Percentiles rank a stretch among this genome's conserved stretches.
Conservation (phyloP, 257 asterid genomes). For the Salvia hispanica region DNA sequence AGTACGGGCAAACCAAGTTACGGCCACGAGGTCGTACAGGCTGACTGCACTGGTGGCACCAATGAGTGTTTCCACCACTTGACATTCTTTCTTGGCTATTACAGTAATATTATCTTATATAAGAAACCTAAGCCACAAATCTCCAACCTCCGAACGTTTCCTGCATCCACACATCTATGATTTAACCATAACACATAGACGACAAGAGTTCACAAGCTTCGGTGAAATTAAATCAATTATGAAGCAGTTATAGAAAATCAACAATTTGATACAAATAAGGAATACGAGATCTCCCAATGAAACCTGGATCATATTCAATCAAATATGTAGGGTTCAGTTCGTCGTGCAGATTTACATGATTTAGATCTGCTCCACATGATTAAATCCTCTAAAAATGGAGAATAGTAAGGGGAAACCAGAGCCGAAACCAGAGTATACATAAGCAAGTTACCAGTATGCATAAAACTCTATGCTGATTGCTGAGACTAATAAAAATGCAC, state of each 20-base stretch:
- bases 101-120: not conserved
- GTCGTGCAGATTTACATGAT: not conserved
- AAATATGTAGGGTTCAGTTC: too few relatives aligned
- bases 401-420: not conserved
- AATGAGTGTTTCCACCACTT: conserved; percentile 67
- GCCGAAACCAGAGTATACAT: not conserved
- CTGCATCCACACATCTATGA: conserved; percentile 30
- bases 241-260: conserved; percentile 18
- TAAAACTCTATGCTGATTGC: not conserved
- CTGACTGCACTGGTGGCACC: conserved; percentile 86
- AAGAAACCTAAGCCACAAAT: conserved; percentile 18
- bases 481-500: not conserved
- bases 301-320: not conserved
- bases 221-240: not conserved
- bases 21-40: conserved; percentile 56
- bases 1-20: conserved; percentile 60
- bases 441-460: conserved; percentile 12
- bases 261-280: not conserved
- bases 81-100: conserved; percentile 42
- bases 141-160: conserved; percentile 27
- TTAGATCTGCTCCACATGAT: not conserved
- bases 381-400: not conserved
- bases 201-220: conserved; percentile 1
- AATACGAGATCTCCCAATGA: not conserved
- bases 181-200: conserved; percentile 7